Percentiles rank a stretch among this genome's conserved stretches.
These are phyloP conservation scores for Aspergillus transmontanensis DNA, from an alignment of 2,329 filamentous ascomycete species.

Conservation along the genomic window DNA sequence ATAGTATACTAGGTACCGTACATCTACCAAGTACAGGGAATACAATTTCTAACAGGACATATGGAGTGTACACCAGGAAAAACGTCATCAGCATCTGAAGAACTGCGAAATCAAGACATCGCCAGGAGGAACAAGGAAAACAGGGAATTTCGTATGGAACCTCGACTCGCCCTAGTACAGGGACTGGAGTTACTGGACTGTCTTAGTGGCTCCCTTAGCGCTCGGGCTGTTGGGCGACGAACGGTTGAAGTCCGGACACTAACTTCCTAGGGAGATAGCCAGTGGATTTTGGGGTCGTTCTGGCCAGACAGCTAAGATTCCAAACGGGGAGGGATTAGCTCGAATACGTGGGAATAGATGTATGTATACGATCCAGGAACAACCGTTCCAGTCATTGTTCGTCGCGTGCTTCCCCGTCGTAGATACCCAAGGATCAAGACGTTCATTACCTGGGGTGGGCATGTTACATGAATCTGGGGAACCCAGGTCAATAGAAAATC, in stretches of 20 bases:
- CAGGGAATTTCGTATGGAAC: slow-evolving; percentile 8
- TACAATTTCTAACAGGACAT: background rate
- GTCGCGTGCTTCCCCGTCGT: background rate
- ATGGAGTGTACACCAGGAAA: background rate
- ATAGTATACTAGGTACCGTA: background rate
- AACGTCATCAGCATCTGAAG: background rate
- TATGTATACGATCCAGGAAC: background rate
- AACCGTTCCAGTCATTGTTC: background rate
- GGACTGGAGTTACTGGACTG: slow-evolving; percentile 12
- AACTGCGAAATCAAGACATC: background rate
- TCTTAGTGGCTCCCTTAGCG: slow-evolving; percentile 16
- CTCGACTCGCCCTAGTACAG: slow-evolving; percentile 14
- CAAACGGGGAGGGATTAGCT: background rate
- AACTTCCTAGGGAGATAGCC: slow-evolving; percentile 1
- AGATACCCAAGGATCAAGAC: background rate
- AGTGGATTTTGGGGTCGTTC: slow-evolving; percentile 7
- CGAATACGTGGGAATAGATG: background rate
- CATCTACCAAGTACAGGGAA: background rate
- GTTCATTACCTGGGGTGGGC: background rate
- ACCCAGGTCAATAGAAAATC: background rate
- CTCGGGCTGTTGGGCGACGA: slow-evolving; percentile 14
- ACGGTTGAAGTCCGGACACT: slow-evolving; percentile 11
- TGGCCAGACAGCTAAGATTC: slow-evolving; percentile 9
- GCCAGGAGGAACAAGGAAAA: background rate
- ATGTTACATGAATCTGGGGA: background rate